Percentiles rank a stretch among this genome's conserved stretches.
These are phyloP conservation scores for Phytophthora europaea DNA, from an alignment of 352 stramenopile species.

Conservation along the genomic window DNA sequence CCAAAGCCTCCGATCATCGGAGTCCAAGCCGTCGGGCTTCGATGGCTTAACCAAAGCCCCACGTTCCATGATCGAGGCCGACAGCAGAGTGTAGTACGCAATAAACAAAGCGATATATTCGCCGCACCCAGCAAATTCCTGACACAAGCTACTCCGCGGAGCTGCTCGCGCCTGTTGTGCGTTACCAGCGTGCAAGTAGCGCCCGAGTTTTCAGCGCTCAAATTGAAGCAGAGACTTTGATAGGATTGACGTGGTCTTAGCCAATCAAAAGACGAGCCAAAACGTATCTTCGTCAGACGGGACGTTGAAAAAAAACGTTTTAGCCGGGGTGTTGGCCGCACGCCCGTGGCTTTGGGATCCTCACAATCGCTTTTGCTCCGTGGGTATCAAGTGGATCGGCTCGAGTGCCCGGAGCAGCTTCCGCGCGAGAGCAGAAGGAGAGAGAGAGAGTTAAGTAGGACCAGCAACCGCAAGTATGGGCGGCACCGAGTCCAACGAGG, in stretches of 20 bases:
- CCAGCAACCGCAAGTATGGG: slow-evolving; percentile 30
- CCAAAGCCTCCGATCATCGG: no score
- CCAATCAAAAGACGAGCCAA: neutral
- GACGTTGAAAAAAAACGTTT: neutral
- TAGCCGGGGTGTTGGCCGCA: neutral
- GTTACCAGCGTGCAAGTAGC: no score
- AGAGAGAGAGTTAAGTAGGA: slow-evolving; percentile 12
- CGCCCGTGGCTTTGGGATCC: slow-evolving; percentile 6
- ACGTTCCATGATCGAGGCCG: no score
- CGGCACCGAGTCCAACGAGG: slow-evolving; percentile 40
- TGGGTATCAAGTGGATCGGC: slow-evolving; percentile 21
- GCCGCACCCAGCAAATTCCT: no score
- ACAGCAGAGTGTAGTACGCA: no score
- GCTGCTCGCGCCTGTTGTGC: no score
- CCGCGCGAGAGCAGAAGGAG: neutral
- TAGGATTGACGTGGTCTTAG: neutral
- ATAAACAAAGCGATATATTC: no score
- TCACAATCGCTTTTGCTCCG: slow-evolving; percentile 40
- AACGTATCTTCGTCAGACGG: slow-evolving; percentile 26
- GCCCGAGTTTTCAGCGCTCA: no score
- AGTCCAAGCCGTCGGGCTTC: no score
- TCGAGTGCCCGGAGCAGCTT: neutral
- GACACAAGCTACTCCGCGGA: no score
- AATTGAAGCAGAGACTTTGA: neutral
- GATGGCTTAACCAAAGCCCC: no score